Evolutionary conservation across 1,284 basidiomycete species (phyloP).

Genomic region (Ganoderma meredithae): DNA sequence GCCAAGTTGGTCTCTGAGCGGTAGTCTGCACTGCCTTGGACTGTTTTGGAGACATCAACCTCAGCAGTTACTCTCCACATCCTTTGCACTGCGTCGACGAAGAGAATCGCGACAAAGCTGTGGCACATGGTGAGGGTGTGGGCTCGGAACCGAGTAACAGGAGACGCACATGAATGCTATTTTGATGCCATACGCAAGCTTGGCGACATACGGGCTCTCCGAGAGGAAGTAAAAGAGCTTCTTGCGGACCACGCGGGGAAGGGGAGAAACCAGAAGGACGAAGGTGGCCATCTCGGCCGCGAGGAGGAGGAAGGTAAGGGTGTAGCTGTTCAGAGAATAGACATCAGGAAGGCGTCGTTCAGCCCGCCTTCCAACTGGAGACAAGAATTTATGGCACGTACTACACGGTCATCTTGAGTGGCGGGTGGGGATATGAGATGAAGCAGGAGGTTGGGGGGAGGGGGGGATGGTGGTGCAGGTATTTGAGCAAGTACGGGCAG

Average conservation of each 20-base stretch:
- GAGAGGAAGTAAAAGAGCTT: conserved; percentile 81
- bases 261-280: conserved; percentile 76
- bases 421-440: background rate
- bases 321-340: conserved; percentile 55
- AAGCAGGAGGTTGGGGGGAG: background rate
- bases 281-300: conserved; percentile 83
- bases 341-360: background rate
- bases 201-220: conserved; percentile 71
- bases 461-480: conserved; percentile 3
- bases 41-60: conserved; percentile 74
- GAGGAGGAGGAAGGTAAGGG: conserved; percentile 79
- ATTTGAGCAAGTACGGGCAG: conserved; percentile 10
- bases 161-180: conserved; percentile 90
- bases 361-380: background rate
- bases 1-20: conserved; percentile 86
- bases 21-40: conserved; percentile 64
- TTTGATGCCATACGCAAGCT: conserved; percentile 84
- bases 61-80: conserved; percentile 90
- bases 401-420: conserved; percentile 73
- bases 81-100: conserved; percentile 91
- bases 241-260: conserved; percentile 80
- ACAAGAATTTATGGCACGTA: conserved; percentile 42
- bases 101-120: conserved; percentile 88
- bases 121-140: conserved; percentile 6
- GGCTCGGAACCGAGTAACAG: conserved; percentile 11